Evolutionary conservation across 805 yeast genomes (phyloP).

Genomic region (Pichia deserticola): DNA sequence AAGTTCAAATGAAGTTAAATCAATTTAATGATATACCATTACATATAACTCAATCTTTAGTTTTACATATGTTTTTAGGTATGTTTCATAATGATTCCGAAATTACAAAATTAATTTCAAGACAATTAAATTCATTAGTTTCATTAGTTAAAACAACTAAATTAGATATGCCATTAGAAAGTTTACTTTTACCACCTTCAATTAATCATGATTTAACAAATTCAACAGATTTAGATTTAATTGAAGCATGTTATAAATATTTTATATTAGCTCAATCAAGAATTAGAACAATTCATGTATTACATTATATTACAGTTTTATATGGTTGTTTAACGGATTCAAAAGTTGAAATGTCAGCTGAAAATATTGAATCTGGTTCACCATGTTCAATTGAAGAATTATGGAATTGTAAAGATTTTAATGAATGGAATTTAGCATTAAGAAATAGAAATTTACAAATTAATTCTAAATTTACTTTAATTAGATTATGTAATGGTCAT

Average conservation of each 20-base stretch:
- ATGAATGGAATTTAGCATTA: slow-evolving; percentile 44
- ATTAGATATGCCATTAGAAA: slow-evolving; percentile 43
- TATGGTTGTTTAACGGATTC: slow-evolving; percentile 39
- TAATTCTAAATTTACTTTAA: slow-evolving; percentile 48
- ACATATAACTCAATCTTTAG: slow-evolving; percentile 49
- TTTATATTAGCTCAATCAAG: slow-evolving; percentile 49
- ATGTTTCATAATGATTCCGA: slow-evolving; percentile 50
- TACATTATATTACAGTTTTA: slow-evolving; percentile 43
- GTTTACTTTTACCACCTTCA: slow-evolving; percentile 36
- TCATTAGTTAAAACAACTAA: slow-evolving; percentile 47
- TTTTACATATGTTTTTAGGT: slow-evolving; percentile 48
- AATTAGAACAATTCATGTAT: slow-evolving; percentile 44
- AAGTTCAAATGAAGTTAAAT: slow-evolving; percentile 37
- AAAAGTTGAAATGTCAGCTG: slow-evolving; percentile 31
- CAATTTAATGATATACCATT: slow-evolving; percentile 48
- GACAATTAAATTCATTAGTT: slow-evolving; percentile 47
- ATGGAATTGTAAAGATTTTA: slow-evolving; percentile 46
- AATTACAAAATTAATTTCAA: slow-evolving; percentile 40
- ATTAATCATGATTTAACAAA: slow-evolving; percentile 18
- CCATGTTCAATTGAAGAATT: slow-evolving; percentile 53
- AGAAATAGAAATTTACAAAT: slow-evolving; percentile 31
- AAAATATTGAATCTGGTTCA: slow-evolving; percentile 54
- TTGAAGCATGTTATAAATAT: slow-evolving; percentile 41
- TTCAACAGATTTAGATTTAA: slow-evolving; percentile 14
- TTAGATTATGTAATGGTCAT: slow-evolving; percentile 50